phyloP scores from a whole-genome alignment of 805 yeast genomes.

The Priceomyces carsonii region DNA sequence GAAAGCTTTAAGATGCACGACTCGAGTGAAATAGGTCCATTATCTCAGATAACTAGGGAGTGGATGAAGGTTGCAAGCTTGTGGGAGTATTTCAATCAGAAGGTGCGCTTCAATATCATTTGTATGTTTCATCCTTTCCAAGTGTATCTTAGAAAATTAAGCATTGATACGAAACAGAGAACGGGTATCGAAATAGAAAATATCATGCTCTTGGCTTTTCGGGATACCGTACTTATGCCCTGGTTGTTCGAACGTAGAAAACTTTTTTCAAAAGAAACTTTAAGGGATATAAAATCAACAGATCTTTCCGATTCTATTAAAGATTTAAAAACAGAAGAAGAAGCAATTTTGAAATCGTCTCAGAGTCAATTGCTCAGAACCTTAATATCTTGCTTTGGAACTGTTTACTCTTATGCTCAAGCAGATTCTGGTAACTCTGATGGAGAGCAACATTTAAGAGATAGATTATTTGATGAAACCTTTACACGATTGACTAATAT shows the following conservation, averaged over 20 bases:
- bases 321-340: constrained; percentile 6
- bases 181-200: constrained; percentile 26
- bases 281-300: neutral
- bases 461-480: constrained; percentile 16
- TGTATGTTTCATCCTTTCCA: constrained; percentile 28
- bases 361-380: constrained; percentile 7
- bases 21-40: neutral
- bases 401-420: constrained; percentile 15
- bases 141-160: constrained; percentile 15
- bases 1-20: constrained; percentile 17
- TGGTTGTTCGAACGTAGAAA: constrained; percentile 19
- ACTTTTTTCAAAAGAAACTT: neutral
- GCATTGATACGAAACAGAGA: constrained; percentile 7
- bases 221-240: constrained; percentile 28
- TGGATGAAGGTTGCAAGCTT: constrained; percentile 22
- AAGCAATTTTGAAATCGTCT: constrained; percentile 7
- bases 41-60: constrained; percentile 8
- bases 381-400: constrained; percentile 21
- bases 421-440: constrained; percentile 17
- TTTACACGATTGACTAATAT: constrained; percentile 22
- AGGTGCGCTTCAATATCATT: constrained; percentile 23
- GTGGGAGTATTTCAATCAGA: constrained; percentile 31
- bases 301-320: neutral
- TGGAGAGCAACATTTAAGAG: constrained; percentile 19
- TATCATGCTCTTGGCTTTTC: constrained; percentile 25